Evolutionary conservation across 441 rosid genomes (phyloP), one percentile per base, ranked within the genome.

Genomic region (Manihot esculenta): DNA sequence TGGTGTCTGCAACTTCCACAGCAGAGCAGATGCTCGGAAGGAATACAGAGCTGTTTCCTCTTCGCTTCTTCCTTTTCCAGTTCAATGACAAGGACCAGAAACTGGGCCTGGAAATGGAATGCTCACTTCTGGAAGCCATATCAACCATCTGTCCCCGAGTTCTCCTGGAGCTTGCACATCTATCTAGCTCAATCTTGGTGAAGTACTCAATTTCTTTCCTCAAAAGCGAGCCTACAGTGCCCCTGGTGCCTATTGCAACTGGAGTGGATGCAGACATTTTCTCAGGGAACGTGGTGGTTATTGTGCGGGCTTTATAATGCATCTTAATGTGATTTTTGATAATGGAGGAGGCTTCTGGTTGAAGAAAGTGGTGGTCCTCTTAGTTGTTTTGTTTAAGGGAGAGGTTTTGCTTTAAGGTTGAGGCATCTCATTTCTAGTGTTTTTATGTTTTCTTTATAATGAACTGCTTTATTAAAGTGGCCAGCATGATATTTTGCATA

Each of bases 191-290:
- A 50, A 78, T 71, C 72, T 68, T 87, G 35, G 78, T 79, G 80
- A 89, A 91, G 73, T 86, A 84, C 62, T 94, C 96, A 20, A 91
- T 91, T 72, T 94, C 99, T 79, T 82, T 89, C 80, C 89, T 89
- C 9, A 94, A 82, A 10, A 94, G 92, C 3, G 95, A 87, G 74
- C 96, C 97, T 5, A 94, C 85, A 0, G 95, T 91, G 69, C 99
- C 99, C 76, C 90, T 77, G 6, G 97, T 92, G 24, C 99, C 99
- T 21, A 91, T 80, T 10, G 95, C 90, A 17, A 90, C 82, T 13
- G 93, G 97, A 78, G 88, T 75, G 27, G 76, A 66, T 69, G 79
- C 78, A 69, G 88, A 77, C 79, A 77, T 81, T 9, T 75, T 68
- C 7, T 74, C 74, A n/a, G 69, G 73, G 68, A 66, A 50, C 3